Conservation (phyloP, 805 yeast genomes). For the Saccharomyces kudriavzevii region DNA sequence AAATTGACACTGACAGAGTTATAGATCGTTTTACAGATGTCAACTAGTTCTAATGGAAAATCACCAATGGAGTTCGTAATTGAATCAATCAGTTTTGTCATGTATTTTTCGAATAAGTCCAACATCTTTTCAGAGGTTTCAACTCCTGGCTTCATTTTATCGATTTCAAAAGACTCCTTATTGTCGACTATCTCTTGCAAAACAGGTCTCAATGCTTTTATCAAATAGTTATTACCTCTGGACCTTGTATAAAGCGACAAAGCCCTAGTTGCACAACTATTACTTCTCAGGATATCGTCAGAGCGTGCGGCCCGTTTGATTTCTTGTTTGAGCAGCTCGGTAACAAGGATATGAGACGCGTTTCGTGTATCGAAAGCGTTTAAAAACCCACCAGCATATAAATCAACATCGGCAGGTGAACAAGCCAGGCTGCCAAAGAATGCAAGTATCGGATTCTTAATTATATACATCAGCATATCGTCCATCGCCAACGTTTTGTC, state of each 20-base stretch:
- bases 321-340: conserved; percentile 49
- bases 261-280: conserved; percentile 68
- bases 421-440: conserved; percentile 52
- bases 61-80: conserved; percentile 44
- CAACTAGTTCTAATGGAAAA: conserved; percentile 63
- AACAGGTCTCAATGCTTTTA: conserved; percentile 44
- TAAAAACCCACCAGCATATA: conserved; percentile 54
- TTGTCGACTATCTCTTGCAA: conserved; percentile 43
- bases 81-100: conserved; percentile 46
- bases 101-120: conserved; percentile 44
- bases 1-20: conserved; percentile 46
- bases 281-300: conserved; percentile 66
- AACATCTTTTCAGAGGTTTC: conserved; percentile 34
- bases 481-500: conserved; percentile 14
- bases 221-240: conserved; percentile 51
- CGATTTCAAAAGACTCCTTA: conserved; percentile 54
- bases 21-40: conserved; percentile 59
- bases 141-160: conserved; percentile 35
- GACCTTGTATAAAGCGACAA: conserved; percentile 59
- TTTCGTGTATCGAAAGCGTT: conserved; percentile 40
- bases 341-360: conserved; percentile 38
- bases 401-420: conserved; percentile 58
- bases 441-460: conserved; percentile 36
- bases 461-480: conserved; percentile 20
- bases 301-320: conserved; percentile 49